These are phyloP conservation scores for Samsoniella hepiali DNA, from an alignment of 2,329 filamentous ascomycete species.

Conservation along the genomic window DNA sequence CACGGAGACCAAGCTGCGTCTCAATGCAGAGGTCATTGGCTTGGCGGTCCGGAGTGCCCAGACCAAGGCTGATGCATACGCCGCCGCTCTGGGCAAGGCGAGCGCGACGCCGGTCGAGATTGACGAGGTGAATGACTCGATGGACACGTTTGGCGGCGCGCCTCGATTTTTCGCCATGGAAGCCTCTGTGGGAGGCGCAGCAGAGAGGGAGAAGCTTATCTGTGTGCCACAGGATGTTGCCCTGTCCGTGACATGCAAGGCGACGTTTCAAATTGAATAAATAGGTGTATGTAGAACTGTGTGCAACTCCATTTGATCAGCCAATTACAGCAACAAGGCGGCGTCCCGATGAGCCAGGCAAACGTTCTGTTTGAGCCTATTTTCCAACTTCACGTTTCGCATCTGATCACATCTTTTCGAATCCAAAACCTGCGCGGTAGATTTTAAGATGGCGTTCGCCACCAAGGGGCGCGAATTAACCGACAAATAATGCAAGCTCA, in stretches of 20 bases:
- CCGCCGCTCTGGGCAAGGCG: slow-evolving; percentile 7
- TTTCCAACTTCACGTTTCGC: too few species aligned
- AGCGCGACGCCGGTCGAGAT: slow-evolving; percentile 1
- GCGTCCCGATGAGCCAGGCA: too few species aligned
- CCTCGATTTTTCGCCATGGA: too few species aligned
- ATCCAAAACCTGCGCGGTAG: too few species aligned
- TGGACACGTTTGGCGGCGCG: neutral
- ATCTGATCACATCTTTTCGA: too few species aligned
- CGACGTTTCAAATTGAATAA: slow-evolving; percentile 8
- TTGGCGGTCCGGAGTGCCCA: neutral
- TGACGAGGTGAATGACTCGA: neutral
- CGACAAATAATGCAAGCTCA: too few species aligned
- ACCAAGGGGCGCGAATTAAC: too few species aligned
- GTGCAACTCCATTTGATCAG: too few species aligned
- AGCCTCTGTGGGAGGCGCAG: neutral
- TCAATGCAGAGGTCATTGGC: neutral
- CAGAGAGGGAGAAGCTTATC: neutral
- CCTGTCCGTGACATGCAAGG: neutral
- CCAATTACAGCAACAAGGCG: too few species aligned
- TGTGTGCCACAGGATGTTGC: slow-evolving; percentile 7
- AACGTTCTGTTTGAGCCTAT: too few species aligned
- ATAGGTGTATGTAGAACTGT: neutral
- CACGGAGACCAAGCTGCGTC: slow-evolving; percentile 1
- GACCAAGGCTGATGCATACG: neutral
- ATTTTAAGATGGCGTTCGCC: too few species aligned